phyloP scores from a whole-genome alignment of 345 rosid species.

The Camelina neglecta region DNA sequence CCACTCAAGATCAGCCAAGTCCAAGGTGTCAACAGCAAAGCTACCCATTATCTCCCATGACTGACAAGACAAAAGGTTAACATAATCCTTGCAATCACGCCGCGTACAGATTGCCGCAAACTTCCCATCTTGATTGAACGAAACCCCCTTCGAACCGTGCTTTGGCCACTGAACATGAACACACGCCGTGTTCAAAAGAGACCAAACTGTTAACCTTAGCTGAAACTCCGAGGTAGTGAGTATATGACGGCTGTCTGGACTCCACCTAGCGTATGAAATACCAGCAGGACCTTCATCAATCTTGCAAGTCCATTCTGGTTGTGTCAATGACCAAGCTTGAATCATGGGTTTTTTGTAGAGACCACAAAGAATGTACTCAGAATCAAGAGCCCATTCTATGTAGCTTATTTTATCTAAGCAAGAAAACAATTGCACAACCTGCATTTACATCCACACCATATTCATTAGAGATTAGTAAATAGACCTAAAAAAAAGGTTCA shows the following conservation, averaged over 20 bases:
- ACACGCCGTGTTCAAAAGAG: slow-evolving; percentile 90
- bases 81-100: slow-evolving; percentile 91
- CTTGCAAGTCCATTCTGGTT: slow-evolving; percentile 98
- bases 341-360: slow-evolving; percentile 88
- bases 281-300: slow-evolving; percentile 99
- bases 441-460: slow-evolving; percentile 45
- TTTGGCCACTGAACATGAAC: slow-evolving; percentile 97
- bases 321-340: slow-evolving; percentile 91
- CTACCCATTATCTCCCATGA: slow-evolving; percentile 97
- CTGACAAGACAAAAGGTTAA: slow-evolving; percentile 84
- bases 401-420: slow-evolving; percentile 97
- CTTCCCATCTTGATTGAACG: slow-evolving; percentile 88
- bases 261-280: slow-evolving; percentile 96
- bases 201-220: slow-evolving; percentile 89
- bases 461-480: background rate
- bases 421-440: slow-evolving; percentile 97
- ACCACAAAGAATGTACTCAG: slow-evolving; percentile 94
- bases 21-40: slow-evolving; percentile 83
- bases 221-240: slow-evolving; percentile 94
- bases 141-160: slow-evolving; percentile 84
- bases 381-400: slow-evolving; percentile 96
- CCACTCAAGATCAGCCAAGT: slow-evolving; percentile 95
- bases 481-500: slow-evolving; percentile 5
- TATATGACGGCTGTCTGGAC: slow-evolving; percentile 96
- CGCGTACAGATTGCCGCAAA: slow-evolving; percentile 89